These are phyloP conservation scores for Fulvia fulva DNA, from an alignment of 2,329 filamentous ascomycete genomes.

Conservation along the genomic window DNA sequence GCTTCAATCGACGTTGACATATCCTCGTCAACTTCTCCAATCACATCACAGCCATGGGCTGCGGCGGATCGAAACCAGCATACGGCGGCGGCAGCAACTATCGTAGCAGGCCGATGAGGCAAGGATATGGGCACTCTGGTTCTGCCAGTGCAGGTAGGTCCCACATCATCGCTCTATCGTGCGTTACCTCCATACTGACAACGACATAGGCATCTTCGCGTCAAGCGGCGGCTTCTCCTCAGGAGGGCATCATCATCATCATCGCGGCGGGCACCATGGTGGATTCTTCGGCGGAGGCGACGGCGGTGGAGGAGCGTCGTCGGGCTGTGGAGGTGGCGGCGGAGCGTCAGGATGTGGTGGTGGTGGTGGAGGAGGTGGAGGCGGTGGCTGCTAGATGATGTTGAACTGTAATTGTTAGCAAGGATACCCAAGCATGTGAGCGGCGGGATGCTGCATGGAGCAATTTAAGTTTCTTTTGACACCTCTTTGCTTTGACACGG, in stretches of 20 bases:
- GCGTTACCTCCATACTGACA: neutral
- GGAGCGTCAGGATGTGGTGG: neutral
- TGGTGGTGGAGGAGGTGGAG: neutral
- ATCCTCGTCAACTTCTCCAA: neutral
- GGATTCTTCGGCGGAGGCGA: neutral
- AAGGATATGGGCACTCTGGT: neutral
- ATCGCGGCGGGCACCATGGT: neutral
- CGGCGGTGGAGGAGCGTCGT: neutral
- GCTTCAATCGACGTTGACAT: too few relatives aligned
- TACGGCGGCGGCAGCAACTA: neutral
- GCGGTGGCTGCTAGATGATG: neutral
- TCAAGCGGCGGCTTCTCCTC: neutral
- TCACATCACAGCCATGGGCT: neutral
- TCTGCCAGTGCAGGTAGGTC: neutral
- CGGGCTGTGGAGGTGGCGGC: neutral
- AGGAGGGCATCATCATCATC: too few relatives aligned
- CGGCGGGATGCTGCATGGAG: neutral
- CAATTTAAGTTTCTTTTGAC: neutral
- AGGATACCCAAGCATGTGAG: neutral
- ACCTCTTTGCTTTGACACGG: neutral
- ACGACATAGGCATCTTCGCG: neutral
- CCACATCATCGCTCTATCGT: neutral
- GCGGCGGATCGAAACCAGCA: neutral
- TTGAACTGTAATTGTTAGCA: neutral
- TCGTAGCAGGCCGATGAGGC: neutral